These are phyloP conservation scores for Parathielavia appendiculata DNA, from an alignment of 495 filamentous ascomycete genomes.

Conservation along the genomic window DNA sequence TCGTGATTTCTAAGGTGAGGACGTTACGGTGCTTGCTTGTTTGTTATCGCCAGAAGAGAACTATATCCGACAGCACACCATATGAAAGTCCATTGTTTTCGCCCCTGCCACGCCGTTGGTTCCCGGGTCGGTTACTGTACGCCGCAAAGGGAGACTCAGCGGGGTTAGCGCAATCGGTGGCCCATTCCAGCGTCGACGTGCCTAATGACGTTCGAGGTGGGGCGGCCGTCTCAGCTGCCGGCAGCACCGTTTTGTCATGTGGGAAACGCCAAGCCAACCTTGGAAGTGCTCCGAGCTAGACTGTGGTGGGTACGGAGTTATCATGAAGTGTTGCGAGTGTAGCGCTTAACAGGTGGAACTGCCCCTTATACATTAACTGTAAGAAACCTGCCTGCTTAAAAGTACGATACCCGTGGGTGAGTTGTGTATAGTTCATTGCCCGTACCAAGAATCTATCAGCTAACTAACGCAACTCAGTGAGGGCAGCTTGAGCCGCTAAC, in stretches of 20 bases:
- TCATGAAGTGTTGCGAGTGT: too few species aligned
- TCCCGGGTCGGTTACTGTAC: neutral
- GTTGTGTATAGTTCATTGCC: too few species aligned
- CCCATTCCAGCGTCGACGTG: neutral
- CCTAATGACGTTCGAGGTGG: slow-evolving; percentile 9
- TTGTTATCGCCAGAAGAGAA: neutral
- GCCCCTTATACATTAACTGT: too few species aligned
- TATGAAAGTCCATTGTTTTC: slow-evolving; percentile 1
- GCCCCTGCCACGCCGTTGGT: slow-evolving; percentile 1
- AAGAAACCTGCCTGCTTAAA: too few species aligned
- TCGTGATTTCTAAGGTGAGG: neutral
- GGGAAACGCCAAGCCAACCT: neutral
- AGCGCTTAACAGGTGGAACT: too few species aligned
- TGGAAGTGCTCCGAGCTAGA: too few species aligned
- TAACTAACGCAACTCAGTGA: too few species aligned
- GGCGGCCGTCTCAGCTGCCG: neutral
- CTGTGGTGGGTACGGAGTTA: too few species aligned
- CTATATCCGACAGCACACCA: neutral
- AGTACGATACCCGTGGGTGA: too few species aligned
- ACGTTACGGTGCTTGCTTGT: neutral
- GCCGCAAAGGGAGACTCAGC: neutral
- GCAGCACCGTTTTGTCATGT: neutral
- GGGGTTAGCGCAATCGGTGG: neutral
- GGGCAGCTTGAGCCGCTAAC: too few species aligned
- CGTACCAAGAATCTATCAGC: too few species aligned